Percentiles rank a stretch among this genome's conserved stretches.
Evolutionary conservation across 192 early-diverging fungal genomes (phyloP).

Genomic region (Coemansia pectinata): DNA sequence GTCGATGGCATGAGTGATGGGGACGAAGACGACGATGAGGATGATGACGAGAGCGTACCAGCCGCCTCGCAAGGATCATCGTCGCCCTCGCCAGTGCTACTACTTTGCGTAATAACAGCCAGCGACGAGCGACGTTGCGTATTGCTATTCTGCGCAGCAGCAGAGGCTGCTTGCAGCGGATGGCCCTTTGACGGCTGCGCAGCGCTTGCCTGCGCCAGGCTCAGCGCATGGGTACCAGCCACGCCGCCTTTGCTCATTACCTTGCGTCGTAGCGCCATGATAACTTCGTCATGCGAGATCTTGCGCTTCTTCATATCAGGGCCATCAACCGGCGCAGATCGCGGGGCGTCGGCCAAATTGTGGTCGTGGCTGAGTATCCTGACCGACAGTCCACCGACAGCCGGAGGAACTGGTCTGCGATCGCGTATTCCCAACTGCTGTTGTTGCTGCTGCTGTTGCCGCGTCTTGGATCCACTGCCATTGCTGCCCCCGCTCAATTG

Average conservation of each 20-base stretch:
- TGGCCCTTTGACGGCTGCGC: not conserved
- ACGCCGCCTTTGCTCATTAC: conserved; percentile 41
- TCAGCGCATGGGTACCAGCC: conserved; percentile 8
- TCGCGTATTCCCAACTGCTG: conserved; percentile 17
- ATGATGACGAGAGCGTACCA: not conserved
- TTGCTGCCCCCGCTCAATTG: conserved; percentile 7
- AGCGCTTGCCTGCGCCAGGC: not conserved
- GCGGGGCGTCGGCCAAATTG: conserved; percentile 22
- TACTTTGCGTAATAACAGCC: conserved; percentile 11
- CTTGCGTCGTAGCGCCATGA: conserved; percentile 56
- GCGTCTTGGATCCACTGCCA: conserved; percentile 2
- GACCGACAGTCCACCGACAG: conserved; percentile 47
- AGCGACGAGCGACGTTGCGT: conserved; percentile 31
- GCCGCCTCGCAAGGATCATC: conserved; percentile 1
- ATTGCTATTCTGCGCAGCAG: not conserved
- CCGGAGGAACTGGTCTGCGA: conserved; percentile 33
- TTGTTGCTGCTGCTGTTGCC: not conserved
- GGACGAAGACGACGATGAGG: conserved; percentile 4
- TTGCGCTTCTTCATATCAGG: conserved; percentile 40
- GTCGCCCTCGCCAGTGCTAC: not conserved
- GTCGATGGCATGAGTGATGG: conserved; percentile 12
- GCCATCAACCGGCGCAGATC: conserved; percentile 52
- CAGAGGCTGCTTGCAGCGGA: not conserved
- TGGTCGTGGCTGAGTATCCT: conserved; percentile 20
- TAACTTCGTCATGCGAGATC: conserved; percentile 54